These are phyloP conservation scores for Rhizopogon sp. DNA, from an alignment of 768 basidiomycete genomes.

Conservation along the genomic window DNA sequence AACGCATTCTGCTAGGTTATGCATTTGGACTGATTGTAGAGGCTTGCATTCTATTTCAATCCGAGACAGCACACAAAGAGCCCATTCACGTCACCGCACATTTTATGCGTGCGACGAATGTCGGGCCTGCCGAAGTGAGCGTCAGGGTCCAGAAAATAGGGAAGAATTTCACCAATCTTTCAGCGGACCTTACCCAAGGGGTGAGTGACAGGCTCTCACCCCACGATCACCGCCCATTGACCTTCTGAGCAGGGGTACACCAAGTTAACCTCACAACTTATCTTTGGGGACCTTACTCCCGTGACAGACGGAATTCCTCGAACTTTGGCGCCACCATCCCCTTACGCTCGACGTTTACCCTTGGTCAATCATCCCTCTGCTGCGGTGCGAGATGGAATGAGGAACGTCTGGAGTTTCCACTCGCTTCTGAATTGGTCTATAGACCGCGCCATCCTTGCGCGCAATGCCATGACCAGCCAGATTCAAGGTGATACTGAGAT, in stretches of 20 bases:
- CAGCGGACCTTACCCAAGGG: slow-evolving; percentile 54
- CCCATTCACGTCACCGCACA: slow-evolving; percentile 59
- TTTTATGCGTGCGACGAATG: slow-evolving; percentile 42
- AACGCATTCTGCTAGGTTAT: slow-evolving; percentile 40
- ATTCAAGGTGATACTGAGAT: slow-evolving; percentile 33
- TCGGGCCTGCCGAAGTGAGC: slow-evolving; percentile 40
- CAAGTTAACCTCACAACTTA: slow-evolving; percentile 49
- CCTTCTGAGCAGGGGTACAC: slow-evolving; percentile 31
- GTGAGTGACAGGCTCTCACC: slow-evolving; percentile 27
- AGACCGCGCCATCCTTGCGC: slow-evolving; percentile 36
- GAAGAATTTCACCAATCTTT: slow-evolving; percentile 50
- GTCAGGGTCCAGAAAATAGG: slow-evolving; percentile 46
- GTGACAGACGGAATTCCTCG: slow-evolving; percentile 7
- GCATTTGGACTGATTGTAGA: slow-evolving; percentile 50
- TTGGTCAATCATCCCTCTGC: slow-evolving; percentile 48
- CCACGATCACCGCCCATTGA: neutral
- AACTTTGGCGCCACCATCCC: slow-evolving; percentile 44
- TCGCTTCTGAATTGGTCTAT: slow-evolving; percentile 30
- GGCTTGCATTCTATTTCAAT: slow-evolving; percentile 49
- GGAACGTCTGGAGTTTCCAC: slow-evolving; percentile 31
- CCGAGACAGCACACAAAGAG: slow-evolving; percentile 42
- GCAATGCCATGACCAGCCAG: slow-evolving; percentile 33
- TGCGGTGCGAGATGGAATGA: slow-evolving; percentile 20
- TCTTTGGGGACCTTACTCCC: slow-evolving; percentile 47
- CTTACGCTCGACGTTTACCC: slow-evolving; percentile 57